phyloP scores from a whole-genome alignment of 352 stramenopile genomes.

The Halophytophthora polymorphica region DNA sequence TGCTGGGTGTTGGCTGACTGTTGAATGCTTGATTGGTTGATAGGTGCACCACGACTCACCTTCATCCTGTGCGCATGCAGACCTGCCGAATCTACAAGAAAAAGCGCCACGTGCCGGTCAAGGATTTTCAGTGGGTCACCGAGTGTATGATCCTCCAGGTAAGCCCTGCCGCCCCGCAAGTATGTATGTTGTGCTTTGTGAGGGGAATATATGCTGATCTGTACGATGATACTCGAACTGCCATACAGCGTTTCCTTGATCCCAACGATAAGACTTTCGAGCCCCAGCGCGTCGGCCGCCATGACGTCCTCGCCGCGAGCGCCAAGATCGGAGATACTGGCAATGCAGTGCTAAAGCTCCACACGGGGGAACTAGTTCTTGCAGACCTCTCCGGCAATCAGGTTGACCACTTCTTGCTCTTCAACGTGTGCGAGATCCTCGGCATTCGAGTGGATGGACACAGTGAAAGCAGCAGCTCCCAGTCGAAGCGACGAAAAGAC shows the following conservation, averaged over 20 bases:
- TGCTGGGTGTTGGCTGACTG: not conserved
- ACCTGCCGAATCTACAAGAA: constrained; percentile 49
- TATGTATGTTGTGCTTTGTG: not conserved
- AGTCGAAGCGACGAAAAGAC: constrained; percentile 24
- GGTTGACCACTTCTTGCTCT: constrained; percentile 73
- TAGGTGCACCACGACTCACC: too few relatives aligned
- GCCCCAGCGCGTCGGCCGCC: constrained; percentile 27
- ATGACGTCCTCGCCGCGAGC: constrained; percentile 40
- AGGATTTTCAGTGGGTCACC: constrained; percentile 76
- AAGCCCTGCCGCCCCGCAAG: constrained; percentile 1
- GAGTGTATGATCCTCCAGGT: constrained; percentile 84
- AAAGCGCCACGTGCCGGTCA: constrained; percentile 37
- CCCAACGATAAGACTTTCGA: constrained; percentile 38
- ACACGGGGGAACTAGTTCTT: constrained; percentile 73
- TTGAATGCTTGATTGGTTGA: too few relatives aligned
- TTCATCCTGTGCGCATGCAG: constrained; percentile 16
- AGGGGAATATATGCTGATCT: not conserved
- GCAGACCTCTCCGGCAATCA: constrained; percentile 53
- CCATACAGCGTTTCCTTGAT: constrained; percentile 43
- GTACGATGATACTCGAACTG: not conserved
- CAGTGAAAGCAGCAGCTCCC: constrained; percentile 20
- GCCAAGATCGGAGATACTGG: constrained; percentile 61
- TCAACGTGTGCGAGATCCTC: constrained; percentile 81
- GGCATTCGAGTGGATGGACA: constrained; percentile 37
- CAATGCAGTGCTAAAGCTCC: constrained; percentile 46